Percentiles rank a stretch among this genome's conserved stretches.
These are phyloP conservation scores for Evansstolkia leycettana DNA, from an alignment of 495 filamentous ascomycete species.

Conservation along the genomic window DNA sequence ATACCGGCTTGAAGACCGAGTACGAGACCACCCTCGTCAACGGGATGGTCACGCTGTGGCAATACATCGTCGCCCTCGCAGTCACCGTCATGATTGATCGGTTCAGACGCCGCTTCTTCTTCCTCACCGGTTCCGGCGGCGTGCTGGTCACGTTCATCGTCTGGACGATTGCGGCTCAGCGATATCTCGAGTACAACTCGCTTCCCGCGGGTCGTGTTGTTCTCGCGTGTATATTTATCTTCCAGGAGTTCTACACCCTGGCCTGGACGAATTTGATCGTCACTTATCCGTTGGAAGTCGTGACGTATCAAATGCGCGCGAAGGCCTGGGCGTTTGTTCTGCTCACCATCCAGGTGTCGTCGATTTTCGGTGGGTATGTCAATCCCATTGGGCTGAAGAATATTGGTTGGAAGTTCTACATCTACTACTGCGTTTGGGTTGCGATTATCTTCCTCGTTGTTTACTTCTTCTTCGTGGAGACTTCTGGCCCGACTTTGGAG, in stretches of 20 bases:
- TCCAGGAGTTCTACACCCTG: slow-evolving; percentile 42
- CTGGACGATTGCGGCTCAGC: slow-evolving; percentile 41
- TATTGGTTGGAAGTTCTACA: slow-evolving; percentile 43
- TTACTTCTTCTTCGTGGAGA: slow-evolving; percentile 55
- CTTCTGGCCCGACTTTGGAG: slow-evolving; percentile 49
- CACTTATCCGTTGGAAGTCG: slow-evolving; percentile 49
- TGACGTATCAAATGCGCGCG: slow-evolving; percentile 50
- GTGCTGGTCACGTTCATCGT: slow-evolving; percentile 45
- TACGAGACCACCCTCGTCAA: slow-evolving; percentile 29
- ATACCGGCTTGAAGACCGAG: slow-evolving; percentile 37
- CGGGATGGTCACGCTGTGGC: slow-evolving; percentile 13
- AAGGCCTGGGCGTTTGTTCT: slow-evolving; percentile 56
- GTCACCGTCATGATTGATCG: slow-evolving; percentile 44
- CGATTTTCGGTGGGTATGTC: slow-evolving; percentile 41
- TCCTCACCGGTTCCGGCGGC: slow-evolving; percentile 41
- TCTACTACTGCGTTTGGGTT: slow-evolving; percentile 50
- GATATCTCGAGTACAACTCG: slow-evolving; percentile 36
- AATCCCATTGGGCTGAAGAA: slow-evolving; percentile 44
- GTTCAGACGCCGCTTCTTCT: slow-evolving; percentile 43
- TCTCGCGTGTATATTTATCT: slow-evolving; percentile 48
- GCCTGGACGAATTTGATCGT: slow-evolving; percentile 49
- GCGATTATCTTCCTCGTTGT: slow-evolving; percentile 42
- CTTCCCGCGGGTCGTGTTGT: slow-evolving; percentile 37
- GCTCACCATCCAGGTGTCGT: slow-evolving; percentile 44
- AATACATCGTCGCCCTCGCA: slow-evolving; percentile 38